A percentile compares a stretch with the other conserved stretches of the same genome.
Evolutionary conservation across 1,284 basidiomycete genomes (phyloP).

Genomic region (Fomitopsis betulina): DNA sequence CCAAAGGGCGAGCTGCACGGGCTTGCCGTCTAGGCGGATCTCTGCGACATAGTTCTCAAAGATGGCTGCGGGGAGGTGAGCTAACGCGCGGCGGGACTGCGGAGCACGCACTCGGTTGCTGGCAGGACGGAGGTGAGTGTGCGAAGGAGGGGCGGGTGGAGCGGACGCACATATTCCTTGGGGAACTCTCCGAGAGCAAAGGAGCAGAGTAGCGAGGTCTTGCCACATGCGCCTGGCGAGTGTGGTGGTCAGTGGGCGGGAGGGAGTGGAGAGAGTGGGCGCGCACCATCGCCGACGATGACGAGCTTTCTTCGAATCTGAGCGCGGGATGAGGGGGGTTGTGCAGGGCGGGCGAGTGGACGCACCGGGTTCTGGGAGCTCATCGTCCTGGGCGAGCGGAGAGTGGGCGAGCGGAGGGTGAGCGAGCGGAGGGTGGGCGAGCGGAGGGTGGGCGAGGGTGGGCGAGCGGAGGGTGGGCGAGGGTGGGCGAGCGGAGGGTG

Average conservation of each 20-base stretch:
- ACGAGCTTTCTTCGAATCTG: constrained; percentile 87
- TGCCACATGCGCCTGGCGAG: constrained; percentile 73
- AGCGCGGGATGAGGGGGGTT: constrained; percentile 1
- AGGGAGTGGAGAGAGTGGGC: constrained; percentile 7
- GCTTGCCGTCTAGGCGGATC: constrained; percentile 95
- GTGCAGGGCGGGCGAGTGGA: constrained; percentile 15
- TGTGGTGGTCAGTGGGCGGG: neutral
- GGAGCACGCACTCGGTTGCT: constrained; percentile 7
- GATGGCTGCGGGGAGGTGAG: constrained; percentile 54
- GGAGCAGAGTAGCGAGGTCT: constrained; percentile 81
- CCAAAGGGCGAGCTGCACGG: constrained; percentile 94
- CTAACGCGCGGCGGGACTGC: neutral
- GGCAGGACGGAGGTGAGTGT: neutral
- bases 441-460: neutral
- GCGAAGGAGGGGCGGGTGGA: neutral
- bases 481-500: neutral
- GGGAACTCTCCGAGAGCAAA: constrained; percentile 97
- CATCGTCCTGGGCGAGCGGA: constrained; percentile 25
- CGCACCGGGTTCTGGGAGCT: constrained; percentile 46
- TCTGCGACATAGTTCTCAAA: constrained; percentile 99
- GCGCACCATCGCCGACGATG: constrained; percentile 90
- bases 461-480: neutral
- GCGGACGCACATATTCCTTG: constrained; percentile 81
- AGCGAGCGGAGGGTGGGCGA: neutral
- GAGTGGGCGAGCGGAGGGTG: neutral